phyloP scores from a whole-genome alignment of 2,329 filamentous ascomycete genomes.

The Fonsecaea pedrosoi region DNA sequence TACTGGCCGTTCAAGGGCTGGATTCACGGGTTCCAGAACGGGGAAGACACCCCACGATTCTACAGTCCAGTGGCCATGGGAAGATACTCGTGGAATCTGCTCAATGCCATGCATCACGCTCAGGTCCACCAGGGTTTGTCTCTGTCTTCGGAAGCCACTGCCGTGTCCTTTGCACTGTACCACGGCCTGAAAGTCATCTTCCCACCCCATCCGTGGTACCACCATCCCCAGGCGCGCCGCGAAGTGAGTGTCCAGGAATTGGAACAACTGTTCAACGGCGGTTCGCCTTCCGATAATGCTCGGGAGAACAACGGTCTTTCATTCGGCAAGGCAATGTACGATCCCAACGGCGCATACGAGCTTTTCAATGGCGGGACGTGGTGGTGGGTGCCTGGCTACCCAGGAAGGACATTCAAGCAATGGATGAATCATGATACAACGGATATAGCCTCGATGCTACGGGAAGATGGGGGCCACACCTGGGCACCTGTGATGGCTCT shows the following conservation, averaged over 20 bases:
- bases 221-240: slow-evolving; percentile 67
- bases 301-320: slow-evolving; percentile 68
- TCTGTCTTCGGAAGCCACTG: slow-evolving; percentile 79
- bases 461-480: slow-evolving; percentile 76
- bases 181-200: slow-evolving; percentile 79
- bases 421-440: slow-evolving; percentile 85
- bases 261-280: slow-evolving; percentile 79
- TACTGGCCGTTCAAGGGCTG: slow-evolving; percentile 72
- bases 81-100: slow-evolving; percentile 69
- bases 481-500: slow-evolving; percentile 87
- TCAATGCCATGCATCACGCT: slow-evolving; percentile 24
- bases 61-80: slow-evolving; percentile 74
- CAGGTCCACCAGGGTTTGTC: slow-evolving; percentile 62
- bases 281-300: slow-evolving; percentile 47
- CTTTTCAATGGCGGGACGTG: slow-evolving; percentile 77
- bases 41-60: slow-evolving; percentile 63
- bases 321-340: slow-evolving; percentile 85
- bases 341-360: slow-evolving; percentile 49
- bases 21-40: slow-evolving; percentile 66
- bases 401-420: slow-evolving; percentile 77
- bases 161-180: slow-evolving; percentile 71
- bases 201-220: slow-evolving; percentile 56
- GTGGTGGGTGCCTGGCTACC: slow-evolving; percentile 89
- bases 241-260: slow-evolving; percentile 81
- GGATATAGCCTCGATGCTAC: slow-evolving; percentile 62